Evolutionary conservation across 371 early-diverging fungal genomes (phyloP).

Genomic region (Apophysomyces ossiformis): DNA sequence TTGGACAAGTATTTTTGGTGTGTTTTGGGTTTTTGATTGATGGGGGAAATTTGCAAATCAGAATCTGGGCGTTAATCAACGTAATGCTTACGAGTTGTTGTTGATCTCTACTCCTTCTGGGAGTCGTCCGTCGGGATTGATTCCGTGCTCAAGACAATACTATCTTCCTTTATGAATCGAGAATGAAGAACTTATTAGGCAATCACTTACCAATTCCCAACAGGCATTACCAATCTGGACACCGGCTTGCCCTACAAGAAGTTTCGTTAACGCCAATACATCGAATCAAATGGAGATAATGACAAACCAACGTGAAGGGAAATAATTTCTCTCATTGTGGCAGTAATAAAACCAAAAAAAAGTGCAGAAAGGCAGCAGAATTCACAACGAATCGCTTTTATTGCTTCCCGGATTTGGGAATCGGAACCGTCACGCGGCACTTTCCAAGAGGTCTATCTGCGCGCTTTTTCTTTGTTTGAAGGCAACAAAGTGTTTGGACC

Average conservation of each 20-base stretch:
- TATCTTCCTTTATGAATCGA: not conserved
- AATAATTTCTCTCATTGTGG: constrained; percentile 95
- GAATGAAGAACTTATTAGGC: not conserved
- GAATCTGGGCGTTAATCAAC: not conserved
- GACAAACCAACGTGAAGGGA: constrained; percentile 80
- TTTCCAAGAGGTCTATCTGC: too few relatives aligned
- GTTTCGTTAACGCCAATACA: not conserved
- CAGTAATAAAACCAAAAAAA: not conserved
- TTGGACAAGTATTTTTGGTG: not conserved
- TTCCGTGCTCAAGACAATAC: constrained; percentile 98
- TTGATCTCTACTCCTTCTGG: constrained; percentile 47
- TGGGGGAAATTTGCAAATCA: not conserved
- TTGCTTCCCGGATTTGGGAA: too few relatives aligned
- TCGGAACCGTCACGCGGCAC: too few relatives aligned
- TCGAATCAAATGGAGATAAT: not conserved
- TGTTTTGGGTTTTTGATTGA: not conserved
- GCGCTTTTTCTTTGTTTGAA: too few relatives aligned
- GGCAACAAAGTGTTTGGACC: too few relatives aligned
- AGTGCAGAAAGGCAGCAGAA: too few relatives aligned
- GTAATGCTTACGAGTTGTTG: constrained; percentile 17
- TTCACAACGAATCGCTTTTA: too few relatives aligned
- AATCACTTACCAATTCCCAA: constrained; percentile 81
- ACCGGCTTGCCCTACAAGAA: constrained; percentile 79
- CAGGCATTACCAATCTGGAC: constrained; percentile 99
- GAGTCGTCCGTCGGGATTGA: constrained; percentile 91